Evolutionary conservation across 257 asterid genomes (phyloP), one percentile per base, ranked within the genome.

Genomic region (Solanum chiquidenum): DNA sequence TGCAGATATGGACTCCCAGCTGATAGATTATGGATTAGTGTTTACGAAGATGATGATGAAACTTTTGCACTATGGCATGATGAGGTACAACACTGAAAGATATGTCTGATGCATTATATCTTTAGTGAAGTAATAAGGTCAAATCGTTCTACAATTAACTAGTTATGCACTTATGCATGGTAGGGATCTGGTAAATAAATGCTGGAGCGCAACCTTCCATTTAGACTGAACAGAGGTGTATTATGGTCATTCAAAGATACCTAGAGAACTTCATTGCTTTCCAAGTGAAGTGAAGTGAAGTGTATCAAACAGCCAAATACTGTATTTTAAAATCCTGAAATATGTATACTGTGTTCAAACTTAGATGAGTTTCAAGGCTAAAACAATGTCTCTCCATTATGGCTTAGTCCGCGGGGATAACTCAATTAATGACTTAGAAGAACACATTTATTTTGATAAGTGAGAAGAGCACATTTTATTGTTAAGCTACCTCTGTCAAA

Each of bases 1-100:
- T 90, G 64, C 87, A 96, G 98, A 92, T 96, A 91, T 86, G 95
- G 96, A 86, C 84, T 96, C 88, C 92, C 94, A 87, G 93, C 96
- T 88, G 95, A 94, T 79, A 94, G 91, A 82, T 90, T 96, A 87
- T 96, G 99, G 99, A 91, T 95, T 86, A 96, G 98, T 84, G 95
- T 96, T 29, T 95, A 94, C 86, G 92, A 94, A 88, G 94, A 95
- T 83, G 99, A 96, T 68, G 94, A 95, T 87, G 99, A 96, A 90
- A 90, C 99, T 89, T 91, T 91, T 87, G 89, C 94, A 60, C 91
- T 95, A 91, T 95, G 99, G 99, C 98, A 91, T 76, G 91, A 95
- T 92, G 95, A 94, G 93, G 99, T 93, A 89, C 25, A 71, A 64
- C 68, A 73, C 49, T 82, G 58, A 31, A 82, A 66, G 71, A 62